Base-by-base conservation (phyloP, 768 basidiomycete species). In the Termitomyces titanicus region DNA sequence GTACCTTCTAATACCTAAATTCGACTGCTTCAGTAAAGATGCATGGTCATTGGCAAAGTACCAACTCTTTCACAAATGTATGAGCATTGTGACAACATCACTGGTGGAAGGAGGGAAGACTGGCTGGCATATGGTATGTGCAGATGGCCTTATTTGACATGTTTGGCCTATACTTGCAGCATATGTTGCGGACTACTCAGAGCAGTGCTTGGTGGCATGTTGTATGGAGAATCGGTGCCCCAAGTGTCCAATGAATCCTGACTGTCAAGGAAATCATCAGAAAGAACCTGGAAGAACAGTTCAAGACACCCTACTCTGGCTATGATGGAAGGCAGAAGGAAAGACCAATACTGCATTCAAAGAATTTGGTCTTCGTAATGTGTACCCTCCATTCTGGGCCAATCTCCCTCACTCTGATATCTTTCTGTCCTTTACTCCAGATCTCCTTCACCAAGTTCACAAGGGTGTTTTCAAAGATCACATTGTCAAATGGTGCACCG, bases 381-480 rank as follows among this genome's bases (percentile, higher is more conserved):
- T 57, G 11, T 33, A 64, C n/a, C n/a, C 37, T 24, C 78, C 75
- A 17, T 79, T 78, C 60, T 79, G 78, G 78, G 42, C 44, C 1
- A 58, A 74, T 37, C 60, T 80, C 8, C 75, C 74, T 0, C 62
- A 71, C 29, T 56, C 56, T 53, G 56, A 78, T 52, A 79, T 79
- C 39, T 75, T 73, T 60, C 1, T 25, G 0, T 66, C 56, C 13
- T 56, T 81, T 35, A 74, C 72, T 1, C 70, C 73, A 15, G 66
- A 78, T 66, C 42, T 79, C 27, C 71, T 80, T 12, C 78, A 80
- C 56, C 78, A 80, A 58, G 63, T 81, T 0, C 72, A 79, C 64
- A 75, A 80, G 56, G 79, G 79, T 0, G 54, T 78, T 3, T 75
- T 79, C 68, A 75, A 75, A 50, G 72, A 77, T 49, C 77, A 79